Percentiles rank a stretch among this genome's conserved stretches.
These are phyloP conservation scores for Obba rivulosa DNA, from an alignment of 768 basidiomycete genomes.

Conservation along the genomic window DNA sequence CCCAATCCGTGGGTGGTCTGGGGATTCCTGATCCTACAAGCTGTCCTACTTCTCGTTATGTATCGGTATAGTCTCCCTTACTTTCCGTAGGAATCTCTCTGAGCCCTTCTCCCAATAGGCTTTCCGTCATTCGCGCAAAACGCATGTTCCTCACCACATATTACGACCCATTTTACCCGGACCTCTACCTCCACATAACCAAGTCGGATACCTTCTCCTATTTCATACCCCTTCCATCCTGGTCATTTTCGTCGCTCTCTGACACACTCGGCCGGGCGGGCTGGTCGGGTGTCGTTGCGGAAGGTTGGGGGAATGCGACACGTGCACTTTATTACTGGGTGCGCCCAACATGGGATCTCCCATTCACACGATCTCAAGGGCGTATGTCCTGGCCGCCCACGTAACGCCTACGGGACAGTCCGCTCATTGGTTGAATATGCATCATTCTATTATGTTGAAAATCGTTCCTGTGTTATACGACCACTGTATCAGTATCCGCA, in stretches of 20 bases:
- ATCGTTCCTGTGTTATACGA: too few species aligned
- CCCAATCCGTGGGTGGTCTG: slow-evolving; percentile 27
- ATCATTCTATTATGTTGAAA: too few species aligned
- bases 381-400: slow-evolving; percentile 10
- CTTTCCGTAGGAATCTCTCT: neutral
- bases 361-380: neutral
- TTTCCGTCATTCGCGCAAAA: slow-evolving; percentile 41
- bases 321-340: slow-evolving; percentile 30
- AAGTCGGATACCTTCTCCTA: slow-evolving; percentile 37
- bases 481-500: too few species aligned
- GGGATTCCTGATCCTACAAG: slow-evolving; percentile 36
- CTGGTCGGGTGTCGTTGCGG: slow-evolving; percentile 31
- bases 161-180: slow-evolving; percentile 74
- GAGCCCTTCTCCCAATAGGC: slow-evolving; percentile 28
- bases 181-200: slow-evolving; percentile 48
- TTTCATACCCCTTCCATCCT: slow-evolving; percentile 30
- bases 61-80: slow-evolving; percentile 40
- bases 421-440: slow-evolving; percentile 2
- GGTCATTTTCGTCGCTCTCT: slow-evolving; percentile 32
- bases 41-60: slow-evolving; percentile 44
- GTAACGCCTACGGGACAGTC: slow-evolving; percentile 6
- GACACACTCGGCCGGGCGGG: slow-evolving; percentile 37
- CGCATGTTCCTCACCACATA: slow-evolving; percentile 67
- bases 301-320: slow-evolving; percentile 34
- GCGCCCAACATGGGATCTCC: slow-evolving; percentile 38